Evolutionary conservation across 1,284 basidiomycete genomes (phyloP), one percentile per base, ranked within the genome.

Genomic region (Puccinia novopanici): DNA sequence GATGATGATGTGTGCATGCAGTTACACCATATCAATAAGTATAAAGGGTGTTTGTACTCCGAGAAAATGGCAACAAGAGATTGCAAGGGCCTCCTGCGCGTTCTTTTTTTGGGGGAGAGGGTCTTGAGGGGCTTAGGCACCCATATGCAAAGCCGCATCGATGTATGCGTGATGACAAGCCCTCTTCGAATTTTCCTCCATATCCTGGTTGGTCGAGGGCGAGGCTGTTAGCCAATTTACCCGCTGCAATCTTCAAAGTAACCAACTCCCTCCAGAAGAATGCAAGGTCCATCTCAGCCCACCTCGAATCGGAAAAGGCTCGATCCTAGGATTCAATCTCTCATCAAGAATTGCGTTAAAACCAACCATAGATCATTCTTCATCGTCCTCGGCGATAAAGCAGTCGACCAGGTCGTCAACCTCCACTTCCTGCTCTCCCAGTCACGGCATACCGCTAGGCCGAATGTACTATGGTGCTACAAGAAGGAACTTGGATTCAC

Each of bases 361-460:
- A 74, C 70, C 1, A 95, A 95, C 83, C 93, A 98, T 84, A 89
- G 97, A 54, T 95, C 93, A 8, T 98, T 99, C 89, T 93, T 99
- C 86, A 94, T 98, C 55, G 89, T 99, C 72, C 94, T 99, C 30
- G 97, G 97, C 52, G 96, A 99, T 88, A 93, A 92, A 86, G 93
- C 92, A 10, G 90, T 93, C 84, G 94, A 98, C 84, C 96, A 98
- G 89, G 91, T 99, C 81, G 95, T 98, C 81, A 98, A 98, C 86
- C 88, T 99, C 68, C 96, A 82, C 78, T 54, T 81, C 52, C 55
- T 72, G 17, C 84, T 84, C 68, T 84, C 84, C 15, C 83, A 85
- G 80, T 84, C 82, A 17, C 80, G 83, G 22, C 83, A 84, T 24
- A 82, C 83, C 54, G 79, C 84, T 12, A 82, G 85, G 22, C 85